phyloP scores from a whole-genome alignment of 176 grass and related monocot species.

The Oryza coarctata region DNA sequence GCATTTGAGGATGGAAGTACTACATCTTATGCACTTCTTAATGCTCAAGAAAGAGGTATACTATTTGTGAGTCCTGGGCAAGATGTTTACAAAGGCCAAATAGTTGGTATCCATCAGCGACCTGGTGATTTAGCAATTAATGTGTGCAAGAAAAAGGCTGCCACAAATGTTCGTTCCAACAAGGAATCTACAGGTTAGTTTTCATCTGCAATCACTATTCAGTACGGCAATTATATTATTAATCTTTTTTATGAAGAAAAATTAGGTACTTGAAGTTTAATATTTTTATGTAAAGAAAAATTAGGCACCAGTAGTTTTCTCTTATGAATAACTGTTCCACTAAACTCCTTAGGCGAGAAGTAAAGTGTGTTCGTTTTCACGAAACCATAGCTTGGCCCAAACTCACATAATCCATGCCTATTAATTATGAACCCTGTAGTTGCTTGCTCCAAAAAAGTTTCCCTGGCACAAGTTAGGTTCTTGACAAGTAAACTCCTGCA shows the following conservation, averaged over 20 bases:
- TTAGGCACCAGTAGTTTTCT: background rate
- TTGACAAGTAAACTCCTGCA: background rate
- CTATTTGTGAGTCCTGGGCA: constrained; percentile 73
- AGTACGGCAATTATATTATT: constrained; percentile 14
- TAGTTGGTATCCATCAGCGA: constrained; percentile 91
- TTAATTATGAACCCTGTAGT: background rate
- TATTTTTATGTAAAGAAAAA: background rate
- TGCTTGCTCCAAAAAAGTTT: background rate
- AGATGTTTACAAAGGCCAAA: constrained; percentile 95
- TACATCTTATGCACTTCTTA: constrained; percentile 85
- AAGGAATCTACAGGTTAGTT: constrained; percentile 86
- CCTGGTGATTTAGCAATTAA: constrained; percentile 93
- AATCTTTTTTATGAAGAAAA: background rate
- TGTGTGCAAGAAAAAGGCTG: constrained; percentile 99
- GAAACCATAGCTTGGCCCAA: background rate
- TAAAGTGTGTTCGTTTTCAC: too few relatives aligned
- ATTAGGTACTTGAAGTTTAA: background rate
- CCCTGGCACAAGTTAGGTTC: background rate
- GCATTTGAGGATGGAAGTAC: constrained; percentile 93
- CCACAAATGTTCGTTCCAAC: constrained; percentile 94
- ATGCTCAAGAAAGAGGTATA: constrained; percentile 94
- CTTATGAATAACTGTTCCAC: background rate
- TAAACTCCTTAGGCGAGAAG: background rate
- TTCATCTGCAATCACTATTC: background rate
- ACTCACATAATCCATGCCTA: background rate